Percentiles rank a stretch among this genome's conserved stretches.
Evolutionary conservation across 2,329 filamentous ascomycete species (phyloP).

Genomic region (Trichothecium sympodiale): DNA sequence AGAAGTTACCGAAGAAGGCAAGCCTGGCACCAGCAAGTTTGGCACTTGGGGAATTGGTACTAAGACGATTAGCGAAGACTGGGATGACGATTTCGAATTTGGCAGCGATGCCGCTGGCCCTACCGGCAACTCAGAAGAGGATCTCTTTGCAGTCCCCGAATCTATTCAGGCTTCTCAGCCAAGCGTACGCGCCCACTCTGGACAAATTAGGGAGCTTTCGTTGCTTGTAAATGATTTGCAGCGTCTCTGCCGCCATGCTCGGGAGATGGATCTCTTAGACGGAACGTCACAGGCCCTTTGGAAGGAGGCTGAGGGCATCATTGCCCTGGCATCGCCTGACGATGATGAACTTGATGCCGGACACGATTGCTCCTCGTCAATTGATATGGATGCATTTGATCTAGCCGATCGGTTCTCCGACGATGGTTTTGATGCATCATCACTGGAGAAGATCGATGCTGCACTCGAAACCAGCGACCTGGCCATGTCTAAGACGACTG

Average conservation of each 20-base stretch:
- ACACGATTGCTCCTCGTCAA: conserved; percentile 23
- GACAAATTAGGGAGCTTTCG: conserved; percentile 73
- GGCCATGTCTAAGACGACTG: conserved; percentile 36
- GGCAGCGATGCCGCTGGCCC: conserved; percentile 30
- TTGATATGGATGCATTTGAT: conserved; percentile 27
- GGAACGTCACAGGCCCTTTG: conserved; percentile 53
- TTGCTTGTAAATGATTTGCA: conserved; percentile 76
- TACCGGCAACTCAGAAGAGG: conserved; percentile 21
- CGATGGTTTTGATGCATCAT: conserved; percentile 34
- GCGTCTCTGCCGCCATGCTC: conserved; percentile 59
- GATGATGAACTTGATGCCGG: conserved; percentile 25
- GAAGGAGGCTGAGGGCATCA: conserved; percentile 79
- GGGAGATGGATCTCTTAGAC: conserved; percentile 52
- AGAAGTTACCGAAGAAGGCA: conserved; percentile 46
- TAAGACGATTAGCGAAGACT: conserved; percentile 74
- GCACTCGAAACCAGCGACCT: conserved; percentile 29
- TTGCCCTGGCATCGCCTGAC: conserved; percentile 66
- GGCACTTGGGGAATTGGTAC: conserved; percentile 74
- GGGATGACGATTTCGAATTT: conserved; percentile 85
- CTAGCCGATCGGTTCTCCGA: conserved; percentile 34
- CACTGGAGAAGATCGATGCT: conserved; percentile 30
- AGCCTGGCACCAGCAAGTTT: conserved; percentile 53
- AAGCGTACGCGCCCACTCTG: conserved; percentile 72
- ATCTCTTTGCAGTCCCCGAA: conserved; percentile 45
- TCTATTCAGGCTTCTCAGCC: conserved; percentile 73